A percentile compares a stretch with the other conserved stretches of the same genome.
Evolutionary conservation across 495 filamentous ascomycete species (phyloP).

Genomic region (Xylaria grammica): DNA sequence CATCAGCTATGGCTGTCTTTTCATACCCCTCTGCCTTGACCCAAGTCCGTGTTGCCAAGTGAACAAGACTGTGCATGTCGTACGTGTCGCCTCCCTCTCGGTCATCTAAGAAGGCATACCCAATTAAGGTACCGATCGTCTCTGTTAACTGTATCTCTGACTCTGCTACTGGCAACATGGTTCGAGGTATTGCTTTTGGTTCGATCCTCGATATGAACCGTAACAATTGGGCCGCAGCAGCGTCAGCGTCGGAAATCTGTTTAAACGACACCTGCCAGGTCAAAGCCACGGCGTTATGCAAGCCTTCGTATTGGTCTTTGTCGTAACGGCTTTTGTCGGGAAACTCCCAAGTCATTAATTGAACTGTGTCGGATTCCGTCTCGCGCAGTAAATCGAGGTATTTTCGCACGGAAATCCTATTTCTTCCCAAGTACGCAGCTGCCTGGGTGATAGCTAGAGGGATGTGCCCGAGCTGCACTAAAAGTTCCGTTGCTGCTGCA

Average conservation of each 20-base stretch:
- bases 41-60: constrained; percentile 50
- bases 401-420: constrained; percentile 37
- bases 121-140: constrained; percentile 42
- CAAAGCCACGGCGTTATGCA: constrained; percentile 56
- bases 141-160: constrained; percentile 27
- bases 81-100: constrained; percentile 26
- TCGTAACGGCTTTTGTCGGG: constrained; percentile 50
- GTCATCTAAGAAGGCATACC: constrained; percentile 40
- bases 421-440: constrained; percentile 52
- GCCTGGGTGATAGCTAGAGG: constrained; percentile 57
- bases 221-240: constrained; percentile 44
- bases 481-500: constrained; percentile 28
- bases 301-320: constrained; percentile 44
- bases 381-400: constrained; percentile 54
- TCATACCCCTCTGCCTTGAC: background rate
- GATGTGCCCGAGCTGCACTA: constrained; percentile 43
- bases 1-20: background rate
- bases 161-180: constrained; percentile 35
- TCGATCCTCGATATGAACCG: constrained; percentile 52
- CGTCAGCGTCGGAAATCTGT: constrained; percentile 45
- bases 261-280: constrained; percentile 63
- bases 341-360: constrained; percentile 58
- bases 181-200: constrained; percentile 40
- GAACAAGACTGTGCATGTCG: constrained; percentile 56
- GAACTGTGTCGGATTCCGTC: constrained; percentile 44